Base-by-base conservation (phyloP, 768 basidiomycete species). In the Rhodotorula diobovata region DNA sequence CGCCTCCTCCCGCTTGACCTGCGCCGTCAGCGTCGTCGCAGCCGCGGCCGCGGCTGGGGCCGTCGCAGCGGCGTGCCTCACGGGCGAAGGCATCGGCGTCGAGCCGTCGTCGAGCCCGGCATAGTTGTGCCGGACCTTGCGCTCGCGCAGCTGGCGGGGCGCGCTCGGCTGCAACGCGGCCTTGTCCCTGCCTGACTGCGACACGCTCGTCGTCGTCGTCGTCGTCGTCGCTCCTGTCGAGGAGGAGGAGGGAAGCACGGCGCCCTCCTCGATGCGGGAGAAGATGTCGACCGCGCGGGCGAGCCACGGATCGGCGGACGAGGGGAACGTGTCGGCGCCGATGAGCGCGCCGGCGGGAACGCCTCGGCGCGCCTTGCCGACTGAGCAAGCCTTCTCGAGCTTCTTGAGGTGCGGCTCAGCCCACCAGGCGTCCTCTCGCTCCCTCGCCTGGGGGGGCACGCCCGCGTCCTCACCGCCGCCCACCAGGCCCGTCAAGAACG, bases 401-500 rank as follows among this genome's bases (percentile, higher is more conserved):
- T 61, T 53, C 58, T 45, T 59, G 34, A 67, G 58, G 25, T 48
- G 25, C 43, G 34, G 1, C 55, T 68, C 58, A 11, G 58, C 30
- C 56, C 63, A 59, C 53, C 65, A 46, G 4, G 1, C 41, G 35
- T 70, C 56, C 25, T 60, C 46, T 25, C 28, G 20, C 53, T 10
- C n/a, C 57, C 30, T 9, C 23, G 51, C 54, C 41, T n/a, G n/a
- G n/a, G 60, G 41, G 20, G 28, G 32, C 39, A 0, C 37, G 37
- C 8, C 39, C n/a, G 37, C 53, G 23, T 1, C 30, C 4, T 46
- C 25, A 32, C 46, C 37, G 23, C 46, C 37, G 23, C 18, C 63
- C 5, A 51, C 30, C 30, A 97, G 81, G 9, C 93, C 94, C 14
- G 82, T 81, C 4, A 95, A 79, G 78, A 93, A 90, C 0, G 92